These are phyloP conservation scores for Kurtzmaniella quercitrusa DNA, from an alignment of 1,139 yeast species.

Conservation along the genomic window DNA sequence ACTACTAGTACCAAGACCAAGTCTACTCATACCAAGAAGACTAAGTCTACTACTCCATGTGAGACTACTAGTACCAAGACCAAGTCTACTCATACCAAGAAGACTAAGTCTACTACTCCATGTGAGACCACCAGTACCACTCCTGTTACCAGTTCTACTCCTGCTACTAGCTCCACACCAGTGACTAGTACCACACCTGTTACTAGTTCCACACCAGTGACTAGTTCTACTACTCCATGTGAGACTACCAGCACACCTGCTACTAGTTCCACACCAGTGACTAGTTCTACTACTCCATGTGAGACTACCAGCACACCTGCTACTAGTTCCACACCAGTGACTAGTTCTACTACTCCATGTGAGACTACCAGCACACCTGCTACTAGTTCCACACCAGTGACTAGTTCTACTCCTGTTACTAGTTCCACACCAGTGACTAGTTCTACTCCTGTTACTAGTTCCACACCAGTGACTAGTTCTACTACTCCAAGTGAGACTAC, in stretches of 20 bases:
- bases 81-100: too few species aligned
- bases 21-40: not conserved
- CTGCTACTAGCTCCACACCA: not conserved
- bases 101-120: too few species aligned
- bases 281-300: constrained; percentile 1
- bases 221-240: constrained; percentile 1
- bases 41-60: not conserved
- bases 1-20: not conserved
- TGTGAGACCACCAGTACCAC: not conserved
- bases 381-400: not conserved
- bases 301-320: constrained; percentile 1
- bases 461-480: constrained; percentile 2
- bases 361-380: not conserved
- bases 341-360: constrained; percentile 4
- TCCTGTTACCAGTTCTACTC: not conserved
- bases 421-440: not conserved
- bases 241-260: constrained; percentile 2
- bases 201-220: constrained; percentile 2
- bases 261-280: not conserved
- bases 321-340: constrained; percentile 3
- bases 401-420: constrained; percentile 2
- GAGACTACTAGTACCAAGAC: constrained; percentile 1
- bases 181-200: too few species aligned
- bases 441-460: not conserved
- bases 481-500: not conserved